Conservation (phyloP, 257 asterid species). For the Dorcoceras hygrometricum region DNA sequence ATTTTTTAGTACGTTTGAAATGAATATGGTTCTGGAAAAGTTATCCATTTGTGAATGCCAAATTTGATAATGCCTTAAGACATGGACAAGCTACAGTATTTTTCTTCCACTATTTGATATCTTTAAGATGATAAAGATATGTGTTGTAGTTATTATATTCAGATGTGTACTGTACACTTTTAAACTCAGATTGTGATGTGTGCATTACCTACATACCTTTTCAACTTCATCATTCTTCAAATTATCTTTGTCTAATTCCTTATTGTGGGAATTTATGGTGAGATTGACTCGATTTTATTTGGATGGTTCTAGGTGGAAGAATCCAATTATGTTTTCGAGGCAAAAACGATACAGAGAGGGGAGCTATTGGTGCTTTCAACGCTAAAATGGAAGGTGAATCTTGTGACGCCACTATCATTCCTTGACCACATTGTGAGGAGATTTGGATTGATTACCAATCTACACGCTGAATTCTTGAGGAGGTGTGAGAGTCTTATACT, state of each 20-base stretch:
- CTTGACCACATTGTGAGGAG: constrained; percentile 84
- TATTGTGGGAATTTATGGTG: background rate
- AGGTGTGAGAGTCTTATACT: constrained; percentile 62
- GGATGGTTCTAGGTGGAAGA: constrained; percentile 56
- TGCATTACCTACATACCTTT: background rate
- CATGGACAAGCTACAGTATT: background rate
- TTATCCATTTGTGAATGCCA: background rate
- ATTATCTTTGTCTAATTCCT: background rate
- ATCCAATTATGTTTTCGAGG: constrained; percentile 67
- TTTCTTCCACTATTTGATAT: background rate
- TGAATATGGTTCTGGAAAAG: background rate
- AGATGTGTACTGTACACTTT: background rate
- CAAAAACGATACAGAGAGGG: constrained; percentile 85
- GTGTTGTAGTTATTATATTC: constrained; percentile 22
- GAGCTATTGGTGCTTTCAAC: constrained; percentile 75
- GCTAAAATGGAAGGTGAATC: constrained; percentile 80
- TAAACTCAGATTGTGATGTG: background rate
- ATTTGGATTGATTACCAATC: constrained; percentile 47
- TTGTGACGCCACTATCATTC: constrained; percentile 78
- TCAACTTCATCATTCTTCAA: background rate
- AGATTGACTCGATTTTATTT: constrained; percentile 13
- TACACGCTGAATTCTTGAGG: constrained; percentile 58
- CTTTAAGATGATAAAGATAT: constrained; percentile 9
- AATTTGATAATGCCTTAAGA: background rate
- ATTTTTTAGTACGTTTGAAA: constrained; percentile 4